Base-by-base conservation (phyloP, 2,329 filamentous ascomycete genomes). In the Epichloe uncinata region DNA sequence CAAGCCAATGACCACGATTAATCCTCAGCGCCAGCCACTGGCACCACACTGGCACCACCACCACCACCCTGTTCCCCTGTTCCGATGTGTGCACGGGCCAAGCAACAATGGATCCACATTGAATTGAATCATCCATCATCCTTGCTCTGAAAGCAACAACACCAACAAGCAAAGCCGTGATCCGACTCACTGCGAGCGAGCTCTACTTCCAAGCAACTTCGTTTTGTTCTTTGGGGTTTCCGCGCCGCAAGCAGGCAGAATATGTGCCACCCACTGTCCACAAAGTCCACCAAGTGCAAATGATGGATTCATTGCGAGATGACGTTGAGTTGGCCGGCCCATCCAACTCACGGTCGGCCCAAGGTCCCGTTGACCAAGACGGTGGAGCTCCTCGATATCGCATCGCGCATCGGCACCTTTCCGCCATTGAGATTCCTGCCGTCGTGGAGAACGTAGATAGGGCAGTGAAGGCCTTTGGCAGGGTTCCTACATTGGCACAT, bases 361-460 rank as follows among this genome's bases (percentile, higher is more conserved):
- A 30, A 37, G n/a, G 2, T 30, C 38, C n/a, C 5, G 2, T 12
- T 7, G 43, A 45, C 36, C 50, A 37, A 38, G 55, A 56, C 3
- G 55, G 60, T 12, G 51, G 52, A 34, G 66, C 66, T 13, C 66
- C 66, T 4, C 60, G 58, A 50, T 70, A 66, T 51, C 48, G 54
- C 26, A 63, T 72, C 7, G 62, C 67, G 9, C 54, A 56, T 5
- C 61, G 68, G 13, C 51, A 56, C 4, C 57, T 72, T 4, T 61
- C 63, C 3, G 70, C 69, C 6, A 69, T 72, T 16, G 69, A 72
- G 53, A 60, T 72, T 1, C 69, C 69, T 16, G 69, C 69, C 38
- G 60, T 71, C 11, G 69, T 72, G 34, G 60, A 70, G 54, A 66
- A 71, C 47, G 55, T 71, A n/a, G 69, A 72, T 42, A 63, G 70